Conservation (phyloP, 805 yeast genomes). For the Starmera pachycereana region DNA sequence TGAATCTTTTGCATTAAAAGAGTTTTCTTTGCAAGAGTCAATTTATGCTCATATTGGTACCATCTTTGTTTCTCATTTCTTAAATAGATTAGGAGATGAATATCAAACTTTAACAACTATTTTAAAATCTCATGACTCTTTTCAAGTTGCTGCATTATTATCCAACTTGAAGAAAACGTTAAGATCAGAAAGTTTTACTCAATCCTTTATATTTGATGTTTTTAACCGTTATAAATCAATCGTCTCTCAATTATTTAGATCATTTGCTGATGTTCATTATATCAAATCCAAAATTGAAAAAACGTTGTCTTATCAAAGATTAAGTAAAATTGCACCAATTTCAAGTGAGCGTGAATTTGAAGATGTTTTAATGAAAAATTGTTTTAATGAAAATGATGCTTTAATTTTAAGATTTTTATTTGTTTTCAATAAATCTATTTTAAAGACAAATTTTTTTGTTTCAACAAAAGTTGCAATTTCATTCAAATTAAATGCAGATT, state of each 20-base stretch:
- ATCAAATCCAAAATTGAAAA: conserved; percentile 56
- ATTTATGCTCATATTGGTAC: conserved; percentile 91
- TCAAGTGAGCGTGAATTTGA: conserved; percentile 68
- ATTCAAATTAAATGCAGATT: conserved; percentile 79
- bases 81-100: conserved; percentile 90
- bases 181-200: conserved; percentile 88
- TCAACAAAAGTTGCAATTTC: conserved; percentile 93
- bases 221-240: conserved; percentile 61
- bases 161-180: conserved; percentile 77
- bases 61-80: conserved; percentile 86
- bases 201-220: conserved; percentile 68
- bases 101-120: conserved; percentile 59
- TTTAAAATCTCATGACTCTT: conserved; percentile 49
- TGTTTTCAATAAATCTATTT: conserved; percentile 74
- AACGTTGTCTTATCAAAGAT: conserved; percentile 81
- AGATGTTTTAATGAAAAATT: conserved; percentile 50
- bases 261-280: conserved; percentile 87
- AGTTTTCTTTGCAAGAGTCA: conserved; percentile 86
- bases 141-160: conserved; percentile 66
- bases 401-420: conserved; percentile 74
- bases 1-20: conserved; percentile 58
- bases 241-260: conserved; percentile 75
- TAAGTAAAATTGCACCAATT: conserved; percentile 67
- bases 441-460: conserved; percentile 89
- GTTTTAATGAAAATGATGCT: conserved; percentile 69